phyloP scores from a whole-genome alignment of 2,329 filamentous ascomycete species.

The Thielaviopsis punctulata region DNA sequence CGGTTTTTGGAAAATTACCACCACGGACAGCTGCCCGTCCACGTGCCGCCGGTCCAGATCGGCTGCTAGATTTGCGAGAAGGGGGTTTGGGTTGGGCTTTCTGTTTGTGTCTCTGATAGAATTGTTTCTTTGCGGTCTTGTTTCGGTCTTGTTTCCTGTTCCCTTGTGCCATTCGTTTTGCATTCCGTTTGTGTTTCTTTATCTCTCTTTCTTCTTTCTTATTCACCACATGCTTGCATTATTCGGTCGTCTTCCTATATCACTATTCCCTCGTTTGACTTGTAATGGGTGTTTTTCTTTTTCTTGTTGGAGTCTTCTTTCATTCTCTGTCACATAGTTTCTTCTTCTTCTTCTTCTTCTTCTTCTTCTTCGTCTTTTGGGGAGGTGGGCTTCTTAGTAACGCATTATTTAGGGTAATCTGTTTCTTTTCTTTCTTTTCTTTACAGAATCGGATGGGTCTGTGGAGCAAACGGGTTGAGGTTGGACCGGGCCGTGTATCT shows the following conservation, averaged over 20 bases:
- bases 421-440: background rate
- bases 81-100: background rate
- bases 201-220: background rate
- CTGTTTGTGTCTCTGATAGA: no score
- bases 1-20: constrained; percentile 9
- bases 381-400: no score
- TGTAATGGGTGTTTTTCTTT: background rate
- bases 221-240: background rate
- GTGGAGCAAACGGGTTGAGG: no score
- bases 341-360: background rate
- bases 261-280: no score
- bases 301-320: background rate
- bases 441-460: no score
- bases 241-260: no score
- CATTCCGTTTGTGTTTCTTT: background rate
- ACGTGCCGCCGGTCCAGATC: constrained; percentile 9
- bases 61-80: background rate
- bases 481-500: no score
- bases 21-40: constrained; percentile 2
- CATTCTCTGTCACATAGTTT: background rate
- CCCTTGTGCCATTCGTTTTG: background rate
- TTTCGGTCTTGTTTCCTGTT: background rate
- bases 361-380: background rate
- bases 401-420: background rate
- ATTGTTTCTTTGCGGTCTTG: background rate